Conservation (phyloP, 176 grass and related monocot species). For the Aegilops speltoides region DNA sequence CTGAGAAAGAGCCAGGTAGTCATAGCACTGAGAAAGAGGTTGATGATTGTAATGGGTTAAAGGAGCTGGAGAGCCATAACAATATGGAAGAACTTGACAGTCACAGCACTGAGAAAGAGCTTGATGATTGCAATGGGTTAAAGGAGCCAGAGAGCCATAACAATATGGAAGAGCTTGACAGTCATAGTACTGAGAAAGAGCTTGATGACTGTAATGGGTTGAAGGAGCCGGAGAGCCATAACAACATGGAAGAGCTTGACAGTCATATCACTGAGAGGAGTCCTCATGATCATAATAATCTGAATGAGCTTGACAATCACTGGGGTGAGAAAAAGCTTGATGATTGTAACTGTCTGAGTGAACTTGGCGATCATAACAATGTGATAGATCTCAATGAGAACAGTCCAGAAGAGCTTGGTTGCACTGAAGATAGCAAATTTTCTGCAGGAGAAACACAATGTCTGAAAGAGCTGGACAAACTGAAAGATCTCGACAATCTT, state of each 20-base stretch:
- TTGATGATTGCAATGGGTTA: neutral
- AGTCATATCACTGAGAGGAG: slow-evolving; percentile 8
- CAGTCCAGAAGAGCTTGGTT: slow-evolving; percentile 15
- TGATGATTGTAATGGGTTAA: slow-evolving; percentile 1
- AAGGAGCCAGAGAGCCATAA: neutral
- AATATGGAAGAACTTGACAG: slow-evolving; percentile 7
- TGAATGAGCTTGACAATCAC: neutral
- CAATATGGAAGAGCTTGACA: slow-evolving; percentile 8
- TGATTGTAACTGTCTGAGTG: neutral
- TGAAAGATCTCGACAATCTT: slow-evolving; percentile 8
- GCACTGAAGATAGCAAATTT: slow-evolving; percentile 20
- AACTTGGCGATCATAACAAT: slow-evolving; percentile 14
- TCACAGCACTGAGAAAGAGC: slow-evolving; percentile 14
- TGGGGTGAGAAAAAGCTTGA: neutral
- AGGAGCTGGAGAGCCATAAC: neutral
- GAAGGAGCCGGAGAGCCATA: neutral
- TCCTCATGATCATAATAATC: neutral
- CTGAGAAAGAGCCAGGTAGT: neutral
- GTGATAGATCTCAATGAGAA: neutral
- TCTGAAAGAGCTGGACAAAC: slow-evolving; percentile 9
- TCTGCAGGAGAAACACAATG: slow-evolving; percentile 12
- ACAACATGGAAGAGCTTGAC: slow-evolving; percentile 7
- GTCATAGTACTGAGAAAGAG: slow-evolving; percentile 14
- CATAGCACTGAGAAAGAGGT: slow-evolving; percentile 12
- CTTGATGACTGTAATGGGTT: neutral